Conservation (phyloP, 768 basidiomycete species). For the Mrakia gelida region DNA sequence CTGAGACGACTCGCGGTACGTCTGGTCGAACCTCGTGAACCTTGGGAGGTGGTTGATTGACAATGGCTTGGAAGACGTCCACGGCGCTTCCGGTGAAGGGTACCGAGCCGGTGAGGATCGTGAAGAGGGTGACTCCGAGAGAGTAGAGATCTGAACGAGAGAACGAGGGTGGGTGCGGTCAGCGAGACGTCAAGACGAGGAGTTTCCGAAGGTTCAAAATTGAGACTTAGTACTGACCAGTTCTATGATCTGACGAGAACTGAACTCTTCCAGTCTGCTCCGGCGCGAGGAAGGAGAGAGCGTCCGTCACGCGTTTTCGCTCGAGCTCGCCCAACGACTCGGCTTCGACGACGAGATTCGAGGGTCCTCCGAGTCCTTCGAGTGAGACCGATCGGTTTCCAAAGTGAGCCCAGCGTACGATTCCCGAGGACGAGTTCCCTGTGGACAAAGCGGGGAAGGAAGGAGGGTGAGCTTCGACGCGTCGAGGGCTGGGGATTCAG, state of each 20-base stretch:
- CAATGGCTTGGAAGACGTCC: constrained; percentile 65
- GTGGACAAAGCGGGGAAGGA: not conserved
- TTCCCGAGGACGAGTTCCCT: constrained; percentile 54
- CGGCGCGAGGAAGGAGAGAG: constrained; percentile 67
- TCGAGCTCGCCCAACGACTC: constrained; percentile 54
- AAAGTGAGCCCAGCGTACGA: constrained; percentile 67
- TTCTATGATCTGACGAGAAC: constrained; percentile 60
- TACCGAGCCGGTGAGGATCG: constrained; percentile 20
- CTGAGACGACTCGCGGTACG: constrained; percentile 64
- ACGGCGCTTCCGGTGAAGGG: constrained; percentile 44
- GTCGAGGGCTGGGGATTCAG: too few relatives aligned
- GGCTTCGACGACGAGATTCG: constrained; percentile 58
- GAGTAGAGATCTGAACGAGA: constrained; percentile 65
- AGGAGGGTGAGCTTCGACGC: constrained; percentile 51
- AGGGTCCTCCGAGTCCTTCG: constrained; percentile 67
- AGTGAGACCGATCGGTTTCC: constrained; percentile 69
- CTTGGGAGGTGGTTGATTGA: constrained; percentile 67
- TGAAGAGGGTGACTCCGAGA: constrained; percentile 52
- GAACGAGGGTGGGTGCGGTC: not conserved
- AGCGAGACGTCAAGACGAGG: too few relatives aligned
- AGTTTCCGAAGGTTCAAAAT: too few relatives aligned
- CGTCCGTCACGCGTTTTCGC: constrained; percentile 59
- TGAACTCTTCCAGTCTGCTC: constrained; percentile 67
- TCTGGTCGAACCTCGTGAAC: constrained; percentile 71
- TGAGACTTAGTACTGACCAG: constrained; percentile 62